A percentile compares a stretch with the other conserved stretches of the same genome.
These are phyloP conservation scores for Kodamaea restingae DNA, from an alignment of 805 yeast species.

Conservation along the genomic window DNA sequence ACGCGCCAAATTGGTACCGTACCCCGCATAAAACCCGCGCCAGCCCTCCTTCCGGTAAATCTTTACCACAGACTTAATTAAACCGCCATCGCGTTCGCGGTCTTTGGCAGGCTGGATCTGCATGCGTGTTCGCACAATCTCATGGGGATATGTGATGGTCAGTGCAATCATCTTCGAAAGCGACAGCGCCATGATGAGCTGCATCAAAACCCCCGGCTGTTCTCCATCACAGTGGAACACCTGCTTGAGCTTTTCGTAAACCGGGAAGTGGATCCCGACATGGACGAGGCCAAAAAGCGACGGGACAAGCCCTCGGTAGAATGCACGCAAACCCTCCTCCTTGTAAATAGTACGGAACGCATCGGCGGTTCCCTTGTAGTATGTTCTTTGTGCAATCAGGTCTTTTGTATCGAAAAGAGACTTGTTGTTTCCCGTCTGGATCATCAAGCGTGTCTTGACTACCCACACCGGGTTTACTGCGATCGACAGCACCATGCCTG, in stretches of 20 bases:
- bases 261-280: conserved; percentile 95
- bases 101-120: conserved; percentile 52
- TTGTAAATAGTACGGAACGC: conserved; percentile 77
- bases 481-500: conserved; percentile 83
- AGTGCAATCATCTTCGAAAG: conserved; percentile 86
- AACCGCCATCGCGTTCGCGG: conserved; percentile 11
- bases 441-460: conserved; percentile 90
- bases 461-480: conserved; percentile 97
- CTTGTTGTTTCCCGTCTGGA: conserved; percentile 56
- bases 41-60: conserved; percentile 67
- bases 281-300: conserved; percentile 87
- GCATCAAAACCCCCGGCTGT: conserved; percentile 19
- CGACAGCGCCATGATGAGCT: conserved; percentile 58
- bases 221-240: conserved; percentile 25
- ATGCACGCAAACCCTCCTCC: conserved; percentile 75
- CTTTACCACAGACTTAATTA: conserved; percentile 31
- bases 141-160: conserved; percentile 90
- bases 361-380: conserved; percentile 75
- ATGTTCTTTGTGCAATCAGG: conserved; percentile 17
- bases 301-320: conserved; percentile 87
- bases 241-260: conserved; percentile 75
- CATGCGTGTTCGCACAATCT: conserved; percentile 85
- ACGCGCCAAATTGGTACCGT: conserved; percentile 76
- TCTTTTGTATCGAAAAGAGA: conserved; percentile 22
- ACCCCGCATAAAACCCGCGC: conserved; percentile 85